Conservation (phyloP, 192 early-diverging fungal species). For the Coemansia guatemalensis region DNA sequence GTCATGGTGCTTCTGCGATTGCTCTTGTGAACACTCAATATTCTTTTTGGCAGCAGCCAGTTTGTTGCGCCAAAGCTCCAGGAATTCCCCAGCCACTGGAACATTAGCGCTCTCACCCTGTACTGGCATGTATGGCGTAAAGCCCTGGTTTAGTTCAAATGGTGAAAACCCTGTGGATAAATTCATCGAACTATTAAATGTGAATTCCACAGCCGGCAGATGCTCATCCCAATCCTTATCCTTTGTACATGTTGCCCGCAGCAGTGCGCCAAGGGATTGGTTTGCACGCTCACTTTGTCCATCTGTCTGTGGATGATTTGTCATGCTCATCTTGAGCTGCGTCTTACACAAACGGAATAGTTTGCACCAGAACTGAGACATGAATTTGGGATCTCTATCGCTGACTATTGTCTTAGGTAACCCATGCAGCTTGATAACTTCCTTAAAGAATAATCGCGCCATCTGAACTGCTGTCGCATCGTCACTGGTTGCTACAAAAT, state of each 20-base stretch:
- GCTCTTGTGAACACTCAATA: neutral
- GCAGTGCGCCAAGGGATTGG: neutral
- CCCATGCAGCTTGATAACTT: neutral
- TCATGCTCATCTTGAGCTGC: conserved; percentile 2
- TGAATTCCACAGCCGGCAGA: neutral
- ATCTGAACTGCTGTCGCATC: conserved; percentile 1
- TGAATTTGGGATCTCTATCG: conserved; percentile 6
- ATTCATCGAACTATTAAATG: conserved; percentile 4
- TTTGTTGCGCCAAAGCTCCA: neutral
- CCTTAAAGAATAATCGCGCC: conserved; percentile 1
- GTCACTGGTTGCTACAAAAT: conserved; percentile 7
- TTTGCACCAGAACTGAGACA: conserved; percentile 1
- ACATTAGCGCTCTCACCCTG: neutral
- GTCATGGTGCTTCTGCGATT: neutral
- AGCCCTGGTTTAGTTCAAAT: conserved; percentile 7
- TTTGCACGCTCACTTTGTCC: conserved; percentile 11
- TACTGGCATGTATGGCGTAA: conserved; percentile 5
- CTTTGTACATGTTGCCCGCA: neutral
- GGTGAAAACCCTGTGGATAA: neutral
- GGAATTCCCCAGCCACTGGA: neutral
- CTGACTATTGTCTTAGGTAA: neutral
- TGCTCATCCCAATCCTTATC: conserved; percentile 2
- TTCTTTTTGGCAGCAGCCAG: neutral
- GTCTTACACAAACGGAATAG: neutral
- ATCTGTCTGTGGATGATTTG: conserved; percentile 8